A percentile compares a stretch with the other conserved stretches of the same genome.
These are phyloP conservation scores for Mycena maculata DNA, from an alignment of 768 basidiomycete genomes.

Conservation along the genomic window DNA sequence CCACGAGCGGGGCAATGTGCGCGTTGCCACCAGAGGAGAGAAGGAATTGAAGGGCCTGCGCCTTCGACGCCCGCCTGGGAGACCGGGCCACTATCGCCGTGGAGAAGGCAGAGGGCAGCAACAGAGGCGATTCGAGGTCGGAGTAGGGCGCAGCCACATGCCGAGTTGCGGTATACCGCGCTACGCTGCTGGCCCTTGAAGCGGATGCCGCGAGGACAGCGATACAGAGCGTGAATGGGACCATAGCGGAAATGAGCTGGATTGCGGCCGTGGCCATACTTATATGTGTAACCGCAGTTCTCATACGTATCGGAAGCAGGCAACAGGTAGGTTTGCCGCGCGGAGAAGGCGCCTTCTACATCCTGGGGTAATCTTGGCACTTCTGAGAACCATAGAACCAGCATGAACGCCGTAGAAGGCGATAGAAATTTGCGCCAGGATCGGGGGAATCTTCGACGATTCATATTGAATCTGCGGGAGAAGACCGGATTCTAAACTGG, in stretches of 20 bases:
- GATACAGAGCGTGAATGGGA: background rate
- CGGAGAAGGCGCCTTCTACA: background rate
- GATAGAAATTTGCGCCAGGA: background rate
- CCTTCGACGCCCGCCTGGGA: slow-evolving; percentile 1
- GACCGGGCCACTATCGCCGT: slow-evolving; percentile 15
- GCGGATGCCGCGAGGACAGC: background rate
- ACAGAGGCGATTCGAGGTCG: background rate
- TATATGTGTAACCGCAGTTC: background rate
- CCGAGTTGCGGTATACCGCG: background rate
- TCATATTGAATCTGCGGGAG: background rate
- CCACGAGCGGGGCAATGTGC: slow-evolving; percentile 8
- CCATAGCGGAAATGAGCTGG: background rate
- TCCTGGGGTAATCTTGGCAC: background rate
- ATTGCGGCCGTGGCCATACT: background rate
- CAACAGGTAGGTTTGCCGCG: slow-evolving; percentile 1
- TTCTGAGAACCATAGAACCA: slow-evolving; percentile 20
- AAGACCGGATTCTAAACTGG: no score
- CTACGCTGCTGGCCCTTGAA: no score
- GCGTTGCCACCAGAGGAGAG: background rate
- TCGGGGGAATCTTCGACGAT: slow-evolving; percentile 2
- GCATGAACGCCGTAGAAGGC: slow-evolving; percentile 2
- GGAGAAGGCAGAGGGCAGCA: slow-evolving; percentile 9
- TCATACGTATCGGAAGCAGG: slow-evolving; percentile 10
- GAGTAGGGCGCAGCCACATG: background rate
- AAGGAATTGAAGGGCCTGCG: slow-evolving; percentile 12